Conservation (phyloP, 2,329 filamentous ascomycete species). For the Fusarium sp. region DNA sequence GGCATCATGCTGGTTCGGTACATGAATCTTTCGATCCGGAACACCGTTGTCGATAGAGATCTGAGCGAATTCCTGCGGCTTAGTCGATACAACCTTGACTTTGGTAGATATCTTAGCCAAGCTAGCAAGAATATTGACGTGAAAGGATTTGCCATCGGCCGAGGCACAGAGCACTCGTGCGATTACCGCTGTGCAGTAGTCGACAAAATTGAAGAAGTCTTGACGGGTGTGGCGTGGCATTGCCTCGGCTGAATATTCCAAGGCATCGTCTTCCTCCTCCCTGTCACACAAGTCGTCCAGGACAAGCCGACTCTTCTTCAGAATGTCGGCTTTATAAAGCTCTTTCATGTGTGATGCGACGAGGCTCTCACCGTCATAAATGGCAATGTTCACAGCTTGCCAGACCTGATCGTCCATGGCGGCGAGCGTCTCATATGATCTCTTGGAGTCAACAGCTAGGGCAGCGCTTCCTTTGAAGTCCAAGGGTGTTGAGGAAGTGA, state of each 20-base stretch:
- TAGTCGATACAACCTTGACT: background rate
- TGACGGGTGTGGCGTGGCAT: background rate
- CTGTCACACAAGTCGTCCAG: background rate
- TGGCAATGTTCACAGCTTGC: background rate
- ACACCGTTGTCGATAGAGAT: background rate
- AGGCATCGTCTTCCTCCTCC: background rate
- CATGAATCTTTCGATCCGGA: background rate
- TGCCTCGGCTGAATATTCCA: background rate
- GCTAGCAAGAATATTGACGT: background rate
- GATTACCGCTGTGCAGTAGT: background rate
- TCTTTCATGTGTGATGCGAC: rapidly evolving
- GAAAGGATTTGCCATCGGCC: background rate
- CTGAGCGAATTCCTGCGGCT: background rate
- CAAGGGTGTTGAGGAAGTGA: background rate
- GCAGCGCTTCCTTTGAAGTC: background rate
- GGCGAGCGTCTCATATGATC: background rate
- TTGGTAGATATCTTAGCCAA: background rate
- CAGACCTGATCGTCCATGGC: background rate
- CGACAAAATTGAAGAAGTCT: background rate
- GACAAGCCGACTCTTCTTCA: background rate
- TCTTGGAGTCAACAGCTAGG: background rate
- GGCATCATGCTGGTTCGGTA: background rate
- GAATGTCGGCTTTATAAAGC: rapidly evolving
- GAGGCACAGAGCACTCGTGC: background rate
- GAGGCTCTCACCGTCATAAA: background rate